phyloP scores from a whole-genome alignment of 2,329 filamentous ascomycete species.

The Cladosporium sp. region DNA sequence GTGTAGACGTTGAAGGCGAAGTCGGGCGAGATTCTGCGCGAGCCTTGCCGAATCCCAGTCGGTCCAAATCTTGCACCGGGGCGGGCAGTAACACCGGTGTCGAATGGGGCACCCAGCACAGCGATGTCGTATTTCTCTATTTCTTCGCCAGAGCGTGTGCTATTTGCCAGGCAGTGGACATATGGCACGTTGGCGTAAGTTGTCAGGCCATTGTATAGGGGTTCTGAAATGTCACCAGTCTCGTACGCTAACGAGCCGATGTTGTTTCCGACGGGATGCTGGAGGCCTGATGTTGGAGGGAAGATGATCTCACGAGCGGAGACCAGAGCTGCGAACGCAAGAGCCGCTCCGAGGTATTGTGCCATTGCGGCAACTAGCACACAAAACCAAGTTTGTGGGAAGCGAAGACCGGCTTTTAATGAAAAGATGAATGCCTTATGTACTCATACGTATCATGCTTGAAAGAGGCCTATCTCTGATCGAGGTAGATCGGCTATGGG shows the following conservation, averaged over 20 bases:
- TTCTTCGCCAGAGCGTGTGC: conserved; percentile 21
- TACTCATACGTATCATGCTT: too few species aligned
- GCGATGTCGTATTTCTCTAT: conserved; percentile 44
- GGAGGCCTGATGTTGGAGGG: conserved; percentile 33
- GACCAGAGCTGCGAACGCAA: conserved; percentile 13
- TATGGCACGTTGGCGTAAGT: conserved; percentile 46
- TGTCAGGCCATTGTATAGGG: conserved; percentile 36
- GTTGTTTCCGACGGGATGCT: conserved; percentile 27
- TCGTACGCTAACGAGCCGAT: conserved; percentile 10
- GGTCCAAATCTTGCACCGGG: conserved; percentile 50
- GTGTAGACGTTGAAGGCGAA: conserved; percentile 45
- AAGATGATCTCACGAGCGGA: conserved; percentile 39
- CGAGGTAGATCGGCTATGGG: too few species aligned
- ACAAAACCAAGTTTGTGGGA: too few species aligned
- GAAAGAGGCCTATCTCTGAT: too few species aligned
- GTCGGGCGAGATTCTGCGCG: conserved; percentile 39
- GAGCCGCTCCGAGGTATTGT: not conserved
- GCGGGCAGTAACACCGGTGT: conserved; percentile 46
- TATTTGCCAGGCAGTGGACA: conserved; percentile 38
- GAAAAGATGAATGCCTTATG: too few species aligned
- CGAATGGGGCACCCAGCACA: conserved; percentile 44
- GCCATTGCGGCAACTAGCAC: not conserved
- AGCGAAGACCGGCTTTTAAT: too few species aligned
- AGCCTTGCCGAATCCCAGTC: conserved; percentile 46
- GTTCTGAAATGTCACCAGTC: conserved; percentile 18